Conservation (phyloP, 2,329 filamentous ascomycete species). For the Akanthomyces uredinophilus region DNA sequence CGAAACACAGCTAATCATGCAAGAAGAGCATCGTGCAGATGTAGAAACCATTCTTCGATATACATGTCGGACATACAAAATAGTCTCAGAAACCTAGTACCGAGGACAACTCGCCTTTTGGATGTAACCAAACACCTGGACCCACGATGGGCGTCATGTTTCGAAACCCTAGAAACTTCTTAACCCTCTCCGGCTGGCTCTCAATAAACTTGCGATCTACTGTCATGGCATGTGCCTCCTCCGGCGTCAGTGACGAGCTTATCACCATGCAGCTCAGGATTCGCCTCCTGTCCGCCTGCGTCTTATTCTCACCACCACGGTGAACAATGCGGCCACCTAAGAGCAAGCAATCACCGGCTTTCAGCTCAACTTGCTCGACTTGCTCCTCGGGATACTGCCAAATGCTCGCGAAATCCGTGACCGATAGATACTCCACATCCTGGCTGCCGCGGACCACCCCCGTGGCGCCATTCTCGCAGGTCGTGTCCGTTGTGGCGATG, state of each 20-base stretch:
- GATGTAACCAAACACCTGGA: conserved; percentile 11
- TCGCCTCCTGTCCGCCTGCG: conserved; percentile 9
- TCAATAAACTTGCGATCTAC: background rate
- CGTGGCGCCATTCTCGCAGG: conserved; percentile 16
- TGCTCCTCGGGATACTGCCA: conserved; percentile 15
- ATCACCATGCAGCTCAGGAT: conserved; percentile 16
- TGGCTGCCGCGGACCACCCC: conserved; percentile 11
- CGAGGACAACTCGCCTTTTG: background rate
- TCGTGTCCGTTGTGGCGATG: conserved; percentile 14
- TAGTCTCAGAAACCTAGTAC: conserved; percentile 24
- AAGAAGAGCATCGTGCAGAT: too few species aligned
- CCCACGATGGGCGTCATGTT: conserved; percentile 2
- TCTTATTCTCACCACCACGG: conserved; percentile 14
- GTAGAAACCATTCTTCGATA: too few species aligned
- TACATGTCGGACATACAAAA: too few species aligned
- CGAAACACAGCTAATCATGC: too few species aligned
- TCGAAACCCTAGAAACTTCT: conserved; percentile 15
- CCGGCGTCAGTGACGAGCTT: conserved; percentile 12
- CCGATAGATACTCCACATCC: background rate
- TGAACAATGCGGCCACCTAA: conserved; percentile 15
- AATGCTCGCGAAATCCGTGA: background rate
- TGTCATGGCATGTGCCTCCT: conserved; percentile 15
- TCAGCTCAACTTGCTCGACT: conserved; percentile 15
- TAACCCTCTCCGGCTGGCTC: conserved; percentile 12
- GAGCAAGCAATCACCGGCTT: conserved; percentile 15